Evolutionary conservation across 1,284 basidiomycete genomes (phyloP).

Genomic region (Pisolithus thermaeus): DNA sequence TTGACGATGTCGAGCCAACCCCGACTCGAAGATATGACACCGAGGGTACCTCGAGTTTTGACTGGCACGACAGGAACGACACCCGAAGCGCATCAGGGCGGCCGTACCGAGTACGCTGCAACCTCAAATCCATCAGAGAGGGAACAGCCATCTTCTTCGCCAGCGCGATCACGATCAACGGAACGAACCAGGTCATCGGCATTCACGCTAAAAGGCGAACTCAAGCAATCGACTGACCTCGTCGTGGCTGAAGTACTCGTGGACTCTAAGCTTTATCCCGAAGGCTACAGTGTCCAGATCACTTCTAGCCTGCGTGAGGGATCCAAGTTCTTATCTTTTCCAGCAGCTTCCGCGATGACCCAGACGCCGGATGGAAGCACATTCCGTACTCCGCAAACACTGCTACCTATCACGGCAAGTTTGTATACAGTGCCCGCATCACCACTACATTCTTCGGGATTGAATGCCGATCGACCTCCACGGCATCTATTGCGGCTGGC

Average conservation of each 20-base stretch:
- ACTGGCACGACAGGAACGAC: conserved; percentile 1
- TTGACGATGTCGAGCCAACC: conserved; percentile 23
- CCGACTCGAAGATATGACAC: conserved; percentile 18
- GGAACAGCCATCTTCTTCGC: conserved; percentile 16
- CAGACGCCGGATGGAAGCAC: background rate
- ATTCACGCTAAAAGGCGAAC: conserved; percentile 57
- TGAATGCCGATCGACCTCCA: conserved; percentile 52
- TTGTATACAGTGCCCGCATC: conserved; percentile 73
- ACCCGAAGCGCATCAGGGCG: conserved; percentile 11
- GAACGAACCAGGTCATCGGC: conserved; percentile 34
- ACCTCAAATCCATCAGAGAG: conserved; percentile 9
- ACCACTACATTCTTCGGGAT: conserved; percentile 69
- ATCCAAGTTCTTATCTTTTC: conserved; percentile 23
- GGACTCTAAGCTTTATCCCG: conserved; percentile 69
- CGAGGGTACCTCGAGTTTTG: conserved; percentile 9
- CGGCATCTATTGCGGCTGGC: conserved; percentile 72
- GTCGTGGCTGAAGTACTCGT: conserved; percentile 68
- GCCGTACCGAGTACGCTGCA: conserved; percentile 11
- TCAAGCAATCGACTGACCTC: conserved; percentile 52
- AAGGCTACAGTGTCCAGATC: conserved; percentile 59
- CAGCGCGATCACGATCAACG: conserved; percentile 14
- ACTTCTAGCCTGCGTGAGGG: conserved; percentile 40
- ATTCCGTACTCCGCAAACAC: conserved; percentile 10
- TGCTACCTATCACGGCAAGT: conserved; percentile 47
- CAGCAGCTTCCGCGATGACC: conserved; percentile 8